These are phyloP conservation scores for Pichia cabralensis DNA, from an alignment of 805 yeast species.

Conservation along the genomic window DNA sequence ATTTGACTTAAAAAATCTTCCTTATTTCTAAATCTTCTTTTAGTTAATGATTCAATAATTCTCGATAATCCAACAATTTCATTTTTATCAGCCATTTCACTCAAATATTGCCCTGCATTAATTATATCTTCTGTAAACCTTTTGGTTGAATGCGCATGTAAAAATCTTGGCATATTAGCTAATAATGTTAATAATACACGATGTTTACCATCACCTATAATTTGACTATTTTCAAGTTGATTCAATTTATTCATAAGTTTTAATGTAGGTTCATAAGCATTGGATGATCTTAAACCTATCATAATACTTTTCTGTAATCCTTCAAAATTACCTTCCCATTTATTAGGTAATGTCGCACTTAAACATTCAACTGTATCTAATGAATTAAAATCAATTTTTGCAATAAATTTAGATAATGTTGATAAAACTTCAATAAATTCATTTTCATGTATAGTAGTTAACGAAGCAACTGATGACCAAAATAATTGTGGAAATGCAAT, in stretches of 20 bases:
- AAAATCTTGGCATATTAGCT: slow-evolving; percentile 73
- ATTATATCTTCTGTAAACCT: slow-evolving; percentile 40
- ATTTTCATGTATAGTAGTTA: slow-evolving; percentile 83
- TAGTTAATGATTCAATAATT: slow-evolving; percentile 66
- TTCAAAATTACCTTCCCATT: slow-evolving; percentile 91
- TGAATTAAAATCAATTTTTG: slow-evolving; percentile 78
- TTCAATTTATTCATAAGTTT: slow-evolving; percentile 65
- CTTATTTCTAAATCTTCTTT: slow-evolving; percentile 77
- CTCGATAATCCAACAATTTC: slow-evolving; percentile 50
- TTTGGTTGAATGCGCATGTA: slow-evolving; percentile 63
- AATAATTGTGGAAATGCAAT: slow-evolving; percentile 87
- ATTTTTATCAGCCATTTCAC: slow-evolving; percentile 47
- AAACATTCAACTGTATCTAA: slow-evolving; percentile 78
- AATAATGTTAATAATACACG: slow-evolving; percentile 64
- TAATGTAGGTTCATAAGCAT: slow-evolving; percentile 69
- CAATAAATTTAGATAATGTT: slow-evolving; percentile 69
- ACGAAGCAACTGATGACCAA: slow-evolving; percentile 91
- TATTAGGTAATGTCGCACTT: slow-evolving; percentile 80
- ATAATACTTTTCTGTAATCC: slow-evolving; percentile 75
- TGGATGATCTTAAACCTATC: slow-evolving; percentile 75
- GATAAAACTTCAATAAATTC: slow-evolving; percentile 86
- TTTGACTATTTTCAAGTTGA: slow-evolving; percentile 55
- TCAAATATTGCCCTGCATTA: slow-evolving; percentile 45
- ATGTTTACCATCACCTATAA: slow-evolving; percentile 63
- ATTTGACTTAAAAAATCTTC: slow-evolving; percentile 81